phyloP scores from a whole-genome alignment of 768 basidiomycete species.

The Boletus pseudo-olivaceus region DNA sequence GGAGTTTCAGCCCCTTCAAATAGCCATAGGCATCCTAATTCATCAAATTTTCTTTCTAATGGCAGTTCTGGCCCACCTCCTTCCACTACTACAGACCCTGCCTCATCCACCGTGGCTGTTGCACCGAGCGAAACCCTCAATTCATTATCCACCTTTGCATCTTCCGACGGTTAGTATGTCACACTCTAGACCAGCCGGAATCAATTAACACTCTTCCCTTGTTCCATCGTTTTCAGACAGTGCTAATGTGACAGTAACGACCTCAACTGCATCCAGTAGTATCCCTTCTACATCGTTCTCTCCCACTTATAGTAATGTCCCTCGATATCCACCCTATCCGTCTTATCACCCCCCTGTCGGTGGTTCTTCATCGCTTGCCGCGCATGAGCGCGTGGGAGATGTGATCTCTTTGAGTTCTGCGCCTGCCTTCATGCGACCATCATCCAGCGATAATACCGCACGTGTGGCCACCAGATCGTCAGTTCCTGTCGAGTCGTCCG shows the following conservation, averaged over 20 bases:
- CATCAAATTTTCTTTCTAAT: conserved; percentile 20
- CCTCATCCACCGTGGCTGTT: conserved; percentile 8
- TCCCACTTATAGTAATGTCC: conserved; percentile 21
- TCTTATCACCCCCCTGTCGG: conserved; percentile 21
- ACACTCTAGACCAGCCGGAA: conserved; percentile 4
- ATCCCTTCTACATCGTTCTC: conserved; percentile 18
- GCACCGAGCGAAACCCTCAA: conserved; percentile 7
- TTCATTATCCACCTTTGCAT: conserved; percentile 17
- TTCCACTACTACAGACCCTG: conserved; percentile 4
- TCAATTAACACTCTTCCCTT: conserved; percentile 8
- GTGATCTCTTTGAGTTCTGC: conserved; percentile 2
- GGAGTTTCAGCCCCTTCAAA: conserved; percentile 14
- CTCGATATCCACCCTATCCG: conserved; percentile 21
- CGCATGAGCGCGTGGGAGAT: conserved; percentile 17
- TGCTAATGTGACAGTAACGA: neutral
- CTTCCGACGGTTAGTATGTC: conserved; percentile 22
- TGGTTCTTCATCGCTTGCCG: conserved; percentile 12
- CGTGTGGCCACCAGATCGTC: conserved; percentile 12
- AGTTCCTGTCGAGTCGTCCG: conserved; percentile 6
- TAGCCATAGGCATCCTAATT: conserved; percentile 16
- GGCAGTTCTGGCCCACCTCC: conserved; percentile 1
- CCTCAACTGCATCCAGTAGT: conserved; percentile 12
- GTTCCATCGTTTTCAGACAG: conserved; percentile 11
- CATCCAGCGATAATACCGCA: conserved; percentile 9
- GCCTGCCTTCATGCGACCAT: conserved; percentile 20